phyloP scores from a whole-genome alignment of 1,284 basidiomycete genomes.

The Sparassis latifolia region DNA sequence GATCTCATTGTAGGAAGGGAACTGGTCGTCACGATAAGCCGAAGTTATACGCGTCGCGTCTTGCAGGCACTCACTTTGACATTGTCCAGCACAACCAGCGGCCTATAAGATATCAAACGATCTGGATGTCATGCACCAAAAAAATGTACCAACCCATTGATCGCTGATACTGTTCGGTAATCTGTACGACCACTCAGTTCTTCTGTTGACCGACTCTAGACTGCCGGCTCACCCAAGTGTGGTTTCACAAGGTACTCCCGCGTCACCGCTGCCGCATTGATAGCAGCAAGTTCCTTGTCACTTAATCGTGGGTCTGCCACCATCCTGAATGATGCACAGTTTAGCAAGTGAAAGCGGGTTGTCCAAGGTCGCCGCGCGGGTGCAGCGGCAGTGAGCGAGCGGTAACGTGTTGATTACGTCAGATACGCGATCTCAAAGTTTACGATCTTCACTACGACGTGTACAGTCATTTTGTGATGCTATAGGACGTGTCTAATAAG shows the following conservation, averaged over 20 bases:
- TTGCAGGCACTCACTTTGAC: slow-evolving; percentile 69
- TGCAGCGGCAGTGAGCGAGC: too few species aligned
- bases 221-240: slow-evolving; percentile 64
- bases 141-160: slow-evolving; percentile 74
- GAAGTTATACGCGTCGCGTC: background rate
- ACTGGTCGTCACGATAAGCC: slow-evolving; percentile 40
- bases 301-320: slow-evolving; percentile 52
- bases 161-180: slow-evolving; percentile 92
- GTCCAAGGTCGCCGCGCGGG: background rate
- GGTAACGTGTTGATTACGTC: too few species aligned
- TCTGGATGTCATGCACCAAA: slow-evolving; percentile 2
- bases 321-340: slow-evolving; percentile 22
- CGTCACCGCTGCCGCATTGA: slow-evolving; percentile 86
- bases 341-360: background rate
- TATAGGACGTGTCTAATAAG: too few species aligned
- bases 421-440: too few species aligned
- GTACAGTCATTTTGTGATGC: too few species aligned
- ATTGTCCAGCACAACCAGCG: slow-evolving; percentile 95
- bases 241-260: slow-evolving; percentile 82
- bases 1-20: slow-evolving; percentile 99
- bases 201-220: background rate
- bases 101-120: slow-evolving; percentile 41
- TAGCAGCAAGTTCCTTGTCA: slow-evolving; percentile 71
- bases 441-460: too few species aligned
- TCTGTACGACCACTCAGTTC: slow-evolving; percentile 41